phyloP scores from a whole-genome alignment of 306 rosid genomes.

The Cicer yamashitae region DNA sequence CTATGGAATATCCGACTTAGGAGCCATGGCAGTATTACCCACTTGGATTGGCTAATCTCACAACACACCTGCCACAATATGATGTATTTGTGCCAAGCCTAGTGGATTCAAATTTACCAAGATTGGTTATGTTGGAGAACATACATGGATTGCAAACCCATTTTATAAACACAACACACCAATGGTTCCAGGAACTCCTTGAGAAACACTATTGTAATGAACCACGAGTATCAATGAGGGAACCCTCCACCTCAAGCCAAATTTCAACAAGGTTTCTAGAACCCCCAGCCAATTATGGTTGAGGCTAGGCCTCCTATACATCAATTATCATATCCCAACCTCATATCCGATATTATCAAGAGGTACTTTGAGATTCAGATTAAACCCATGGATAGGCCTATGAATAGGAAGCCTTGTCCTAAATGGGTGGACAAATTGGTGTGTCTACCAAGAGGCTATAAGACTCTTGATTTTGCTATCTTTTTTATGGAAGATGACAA shows the following conservation, averaged over 20 bases:
- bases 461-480: background rate
- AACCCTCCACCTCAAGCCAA: background rate
- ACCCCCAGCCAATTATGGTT: background rate
- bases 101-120: background rate
- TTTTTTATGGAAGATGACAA: background rate
- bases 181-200: no score
- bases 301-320: background rate
- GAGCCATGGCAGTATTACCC: no score
- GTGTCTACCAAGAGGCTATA: background rate
- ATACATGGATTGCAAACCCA: background rate
- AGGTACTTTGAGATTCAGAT: background rate
- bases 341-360: no score
- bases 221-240: background rate
- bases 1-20: no score
- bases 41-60: no score
- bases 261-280: background rate
- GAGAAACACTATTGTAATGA: no score
- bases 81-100: background rate
- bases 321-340: no score
- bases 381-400: background rate
- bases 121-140: background rate
- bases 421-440: background rate
- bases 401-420: background rate
- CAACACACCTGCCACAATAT: background rate
- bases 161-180: no score